Conservation (phyloP, 2,329 filamentous ascomycete species). For the Aspergillus pseudonomiae region DNA sequence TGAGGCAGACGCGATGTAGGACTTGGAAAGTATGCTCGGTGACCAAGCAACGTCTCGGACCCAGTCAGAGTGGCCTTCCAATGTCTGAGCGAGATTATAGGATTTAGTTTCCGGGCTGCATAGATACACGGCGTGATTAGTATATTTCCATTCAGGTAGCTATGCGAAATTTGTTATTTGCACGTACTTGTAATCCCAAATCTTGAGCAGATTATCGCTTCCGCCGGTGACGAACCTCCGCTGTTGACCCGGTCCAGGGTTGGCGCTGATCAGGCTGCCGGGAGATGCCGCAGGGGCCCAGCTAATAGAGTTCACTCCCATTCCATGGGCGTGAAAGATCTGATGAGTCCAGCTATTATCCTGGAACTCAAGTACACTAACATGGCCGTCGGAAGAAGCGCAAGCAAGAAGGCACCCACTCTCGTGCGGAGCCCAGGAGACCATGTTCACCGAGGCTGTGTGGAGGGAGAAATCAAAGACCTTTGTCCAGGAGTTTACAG, state of each 20-base stretch:
- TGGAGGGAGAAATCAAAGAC: slow-evolving; percentile 93
- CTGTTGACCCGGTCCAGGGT: slow-evolving; percentile 64
- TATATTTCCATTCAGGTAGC: neutral
- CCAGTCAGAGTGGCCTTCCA: slow-evolving; percentile 90
- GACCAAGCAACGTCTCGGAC: slow-evolving; percentile 97
- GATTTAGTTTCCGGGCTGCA: slow-evolving; percentile 53
- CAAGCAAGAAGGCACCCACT: slow-evolving; percentile 92
- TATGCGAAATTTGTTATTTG: slow-evolving; percentile 7
- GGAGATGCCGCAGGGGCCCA: slow-evolving; percentile 89
- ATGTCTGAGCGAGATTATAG: slow-evolving; percentile 57
- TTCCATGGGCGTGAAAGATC: slow-evolving; percentile 87
- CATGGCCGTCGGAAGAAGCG: slow-evolving; percentile 89
- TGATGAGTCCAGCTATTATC: slow-evolving; percentile 91
- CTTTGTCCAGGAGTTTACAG: slow-evolving; percentile 70
- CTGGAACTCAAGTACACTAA: slow-evolving; percentile 94
- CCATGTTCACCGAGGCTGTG: slow-evolving; percentile 94
- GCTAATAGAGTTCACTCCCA: slow-evolving; percentile 92
- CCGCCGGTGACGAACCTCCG: slow-evolving; percentile 92
- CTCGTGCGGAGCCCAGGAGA: slow-evolving; percentile 97
- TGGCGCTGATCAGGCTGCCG: slow-evolving; percentile 79
- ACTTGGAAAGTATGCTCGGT: slow-evolving; percentile 90
- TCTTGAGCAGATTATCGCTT: slow-evolving; percentile 88
- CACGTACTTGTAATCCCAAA: slow-evolving; percentile 77
- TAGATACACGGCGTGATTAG: slow-evolving; percentile 8
- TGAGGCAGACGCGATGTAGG: slow-evolving; percentile 91